These are phyloP conservation scores for Citrullus mucosospermus DNA, from an alignment of 306 rosid genomes.

Conservation along the genomic window DNA sequence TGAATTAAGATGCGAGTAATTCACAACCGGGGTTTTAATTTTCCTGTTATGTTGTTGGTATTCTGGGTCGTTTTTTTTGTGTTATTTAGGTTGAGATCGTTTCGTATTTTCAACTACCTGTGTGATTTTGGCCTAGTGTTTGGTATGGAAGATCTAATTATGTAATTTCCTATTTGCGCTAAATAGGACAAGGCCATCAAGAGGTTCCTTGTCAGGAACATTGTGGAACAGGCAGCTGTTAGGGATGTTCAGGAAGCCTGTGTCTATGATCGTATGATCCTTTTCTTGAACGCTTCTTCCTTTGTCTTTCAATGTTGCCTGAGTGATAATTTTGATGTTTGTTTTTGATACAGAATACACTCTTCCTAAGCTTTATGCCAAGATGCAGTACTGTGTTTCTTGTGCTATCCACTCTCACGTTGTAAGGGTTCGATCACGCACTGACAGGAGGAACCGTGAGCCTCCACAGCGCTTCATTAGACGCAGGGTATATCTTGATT, in stretches of 20 bases:
- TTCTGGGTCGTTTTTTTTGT: background rate
- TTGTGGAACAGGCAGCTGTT: slow-evolving; percentile 94
- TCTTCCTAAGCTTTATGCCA: slow-evolving; percentile 88
- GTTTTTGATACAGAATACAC: slow-evolving; percentile 45
- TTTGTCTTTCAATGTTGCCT: background rate
- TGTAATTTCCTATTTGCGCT: background rate
- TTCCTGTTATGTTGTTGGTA: background rate
- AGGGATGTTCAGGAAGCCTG: slow-evolving; percentile 98
- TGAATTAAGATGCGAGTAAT: background rate
- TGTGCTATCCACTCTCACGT: slow-evolving; percentile 98
- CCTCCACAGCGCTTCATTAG: slow-evolving; percentile 83
- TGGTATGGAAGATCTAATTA: background rate
- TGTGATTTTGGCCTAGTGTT: background rate
- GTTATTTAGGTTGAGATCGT: background rate
- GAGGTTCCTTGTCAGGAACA: slow-evolving; percentile 87
- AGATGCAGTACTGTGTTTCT: slow-evolving; percentile 94
- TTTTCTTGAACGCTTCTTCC: background rate
- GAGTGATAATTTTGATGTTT: background rate
- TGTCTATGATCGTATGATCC: slow-evolving; percentile 59
- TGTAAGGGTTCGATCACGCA: slow-evolving; percentile 87
- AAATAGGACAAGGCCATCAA: slow-evolving; percentile 67
- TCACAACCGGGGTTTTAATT: background rate
- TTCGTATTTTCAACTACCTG: background rate
- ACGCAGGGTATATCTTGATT: slow-evolving; percentile 52
- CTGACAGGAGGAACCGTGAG: slow-evolving; percentile 84